A percentile compares a stretch with the other conserved stretches of the same genome.
Evolutionary conservation across 345 rosid genomes (phyloP).

Genomic region (Toxicodendron radicans): DNA sequence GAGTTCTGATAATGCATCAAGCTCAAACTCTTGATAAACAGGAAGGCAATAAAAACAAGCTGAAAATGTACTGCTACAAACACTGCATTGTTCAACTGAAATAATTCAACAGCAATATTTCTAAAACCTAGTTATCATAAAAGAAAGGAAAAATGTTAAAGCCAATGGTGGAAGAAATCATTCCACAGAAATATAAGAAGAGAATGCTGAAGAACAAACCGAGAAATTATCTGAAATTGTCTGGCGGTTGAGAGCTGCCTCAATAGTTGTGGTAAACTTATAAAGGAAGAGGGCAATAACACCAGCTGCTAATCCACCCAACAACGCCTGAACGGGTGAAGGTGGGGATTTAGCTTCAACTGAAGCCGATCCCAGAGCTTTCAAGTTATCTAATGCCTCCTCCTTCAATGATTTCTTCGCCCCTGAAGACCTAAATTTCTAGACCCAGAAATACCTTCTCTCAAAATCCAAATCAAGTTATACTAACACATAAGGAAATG

Average conservation of each 20-base stretch:
- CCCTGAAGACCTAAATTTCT: conserved; percentile 79
- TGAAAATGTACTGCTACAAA: neutral
- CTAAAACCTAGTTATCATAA: conserved; percentile 1
- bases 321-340: conserved; percentile 72
- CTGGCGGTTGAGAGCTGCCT: conserved; percentile 77
- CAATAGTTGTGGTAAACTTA: conserved; percentile 77
- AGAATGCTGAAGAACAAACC: conserved; percentile 37
- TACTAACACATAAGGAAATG: neutral
- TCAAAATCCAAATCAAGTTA: conserved; percentile 5
- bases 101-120: neutral
- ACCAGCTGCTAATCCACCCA: conserved; percentile 76
- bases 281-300: conserved; percentile 85
- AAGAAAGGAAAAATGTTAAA: neutral
- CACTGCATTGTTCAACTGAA: neutral
- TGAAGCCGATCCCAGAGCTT: conserved; percentile 55
- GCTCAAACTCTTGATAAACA: neutral
- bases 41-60: neutral
- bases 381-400: conserved; percentile 74
- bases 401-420: conserved; percentile 69
- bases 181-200: neutral
- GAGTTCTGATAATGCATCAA: neutral
- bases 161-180: neutral
- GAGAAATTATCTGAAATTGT: conserved; percentile 68
- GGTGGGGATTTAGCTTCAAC: conserved; percentile 55
- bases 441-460: conserved; percentile 17